These are phyloP conservation scores for Macrolepiota dolichaula DNA, from an alignment of 768 basidiomycete genomes.

Conservation along the genomic window DNA sequence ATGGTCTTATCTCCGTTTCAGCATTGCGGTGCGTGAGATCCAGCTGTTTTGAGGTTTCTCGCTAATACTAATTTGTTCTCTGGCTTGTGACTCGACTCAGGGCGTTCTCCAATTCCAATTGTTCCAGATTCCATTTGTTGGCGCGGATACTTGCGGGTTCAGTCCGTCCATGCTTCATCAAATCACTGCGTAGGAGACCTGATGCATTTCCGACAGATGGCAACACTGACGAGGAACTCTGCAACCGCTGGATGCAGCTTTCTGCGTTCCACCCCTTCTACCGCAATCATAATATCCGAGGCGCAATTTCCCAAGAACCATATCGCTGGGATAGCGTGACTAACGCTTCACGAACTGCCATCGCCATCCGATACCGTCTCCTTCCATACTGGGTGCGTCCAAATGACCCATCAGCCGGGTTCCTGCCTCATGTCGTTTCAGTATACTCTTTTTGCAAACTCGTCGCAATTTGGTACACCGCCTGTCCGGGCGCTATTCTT, in stretches of 20 bases:
- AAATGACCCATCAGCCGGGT: not conserved
- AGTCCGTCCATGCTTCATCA: slow-evolving; percentile 29
- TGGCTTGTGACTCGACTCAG: slow-evolving; percentile 28
- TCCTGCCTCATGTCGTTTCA: slow-evolving; percentile 21
- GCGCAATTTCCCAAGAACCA: slow-evolving; percentile 74
- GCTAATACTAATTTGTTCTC: slow-evolving; percentile 5
- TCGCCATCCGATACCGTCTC: slow-evolving; percentile 65
- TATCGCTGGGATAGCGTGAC: slow-evolving; percentile 82
- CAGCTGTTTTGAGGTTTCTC: slow-evolving; percentile 7
- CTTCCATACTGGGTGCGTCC: slow-evolving; percentile 74
- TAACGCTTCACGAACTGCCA: slow-evolving; percentile 67
- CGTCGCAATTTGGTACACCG: slow-evolving; percentile 62
- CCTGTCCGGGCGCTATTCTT: slow-evolving; percentile 75
- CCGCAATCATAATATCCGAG: slow-evolving; percentile 69
- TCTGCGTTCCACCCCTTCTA: slow-evolving; percentile 81
- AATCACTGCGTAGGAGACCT: slow-evolving; percentile 14
- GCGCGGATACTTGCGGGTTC: slow-evolving; percentile 75
- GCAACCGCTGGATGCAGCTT: slow-evolving; percentile 86
- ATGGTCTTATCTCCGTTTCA: slow-evolving; percentile 70
- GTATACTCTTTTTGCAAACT: slow-evolving; percentile 74
- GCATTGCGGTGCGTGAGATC: slow-evolving; percentile 39
- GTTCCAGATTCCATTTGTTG: slow-evolving; percentile 82
- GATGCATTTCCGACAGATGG: slow-evolving; percentile 27
- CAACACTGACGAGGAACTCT: slow-evolving; percentile 79
- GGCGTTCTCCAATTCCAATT: slow-evolving; percentile 81